Percentiles rank a stretch among this genome's conserved stretches.
Evolutionary conservation across 1,284 basidiomycete species (phyloP).

Genomic region (Thecaphora frezii): DNA sequence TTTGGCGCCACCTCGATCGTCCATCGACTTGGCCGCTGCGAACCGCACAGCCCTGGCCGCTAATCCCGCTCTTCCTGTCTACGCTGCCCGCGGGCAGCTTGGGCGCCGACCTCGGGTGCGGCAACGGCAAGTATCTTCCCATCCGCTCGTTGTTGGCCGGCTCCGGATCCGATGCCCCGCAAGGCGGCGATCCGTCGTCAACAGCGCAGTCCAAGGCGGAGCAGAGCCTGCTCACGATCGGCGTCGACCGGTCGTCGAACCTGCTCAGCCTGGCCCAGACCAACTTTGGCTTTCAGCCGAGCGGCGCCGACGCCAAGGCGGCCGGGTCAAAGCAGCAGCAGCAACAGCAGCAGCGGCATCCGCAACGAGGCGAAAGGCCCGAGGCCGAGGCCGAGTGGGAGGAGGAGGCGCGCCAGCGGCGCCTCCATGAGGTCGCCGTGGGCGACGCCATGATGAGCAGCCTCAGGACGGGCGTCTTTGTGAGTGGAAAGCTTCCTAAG

Average conservation of each 20-base stretch:
- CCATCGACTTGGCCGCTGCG: too few species aligned
- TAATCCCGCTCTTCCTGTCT: conserved; percentile 78
- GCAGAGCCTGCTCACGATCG: conserved; percentile 40
- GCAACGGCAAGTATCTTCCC: conserved; percentile 91
- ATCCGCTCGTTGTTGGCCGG: conserved; percentile 42
- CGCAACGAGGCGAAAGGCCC: too few species aligned
- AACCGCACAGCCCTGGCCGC: conserved; percentile 84
- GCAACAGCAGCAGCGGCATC: too few species aligned
- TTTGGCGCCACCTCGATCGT: conserved; percentile 1
- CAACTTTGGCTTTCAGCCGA: conserved; percentile 22
- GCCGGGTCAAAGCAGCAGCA: too few species aligned
- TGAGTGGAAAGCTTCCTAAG: too few species aligned
- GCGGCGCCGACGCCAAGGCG: too few species aligned
- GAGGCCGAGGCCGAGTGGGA: too few species aligned
- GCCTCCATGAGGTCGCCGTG: conserved; percentile 48
- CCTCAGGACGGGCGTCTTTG: conserved; percentile 31
- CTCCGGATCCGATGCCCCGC: too few species aligned
- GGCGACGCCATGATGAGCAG: conserved; percentile 50
- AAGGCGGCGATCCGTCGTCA: too few species aligned
- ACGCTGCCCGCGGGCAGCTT: conserved; percentile 75
- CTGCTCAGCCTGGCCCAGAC: conserved; percentile 39
- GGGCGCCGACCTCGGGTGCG: conserved; percentile 91
- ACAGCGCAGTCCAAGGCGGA: conserved; percentile 3
- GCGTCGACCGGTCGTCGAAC: conserved; percentile 74
- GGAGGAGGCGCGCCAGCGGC: too few species aligned